Base-by-base conservation (phyloP, 2,329 filamentous ascomycete genomes). In the Aureobasidium subglaciale region DNA sequence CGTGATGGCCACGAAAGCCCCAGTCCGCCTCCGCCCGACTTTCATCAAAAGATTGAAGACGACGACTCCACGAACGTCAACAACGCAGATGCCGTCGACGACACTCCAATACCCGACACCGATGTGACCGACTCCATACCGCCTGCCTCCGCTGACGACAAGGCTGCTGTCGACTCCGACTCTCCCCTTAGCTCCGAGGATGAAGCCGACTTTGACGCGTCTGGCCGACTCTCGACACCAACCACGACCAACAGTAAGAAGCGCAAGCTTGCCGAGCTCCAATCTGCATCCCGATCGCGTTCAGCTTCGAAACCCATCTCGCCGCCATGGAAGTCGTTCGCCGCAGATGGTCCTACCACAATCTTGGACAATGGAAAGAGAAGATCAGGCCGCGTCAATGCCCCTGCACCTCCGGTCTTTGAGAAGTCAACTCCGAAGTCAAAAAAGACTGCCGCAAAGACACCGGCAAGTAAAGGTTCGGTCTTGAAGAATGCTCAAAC, bases 271-370 rank as follows among this genome's bases (percentile, higher is more conserved):
- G 69, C 69, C 38, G 68, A 72, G 60, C 58, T 64, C 55, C 65
- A 66, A 7, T 40, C 46, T 15, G 63, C 64, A 45, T 40, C 42
- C 4, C 63, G 65, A 48, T 56, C 55, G 9, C 68, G 67, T 52
- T 68, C 69, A 16, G 37, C 49, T 20, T 59, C 59, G 24, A 55
- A 57, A 8, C 56, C 59, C 8, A 42, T 49, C 37, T 58, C 60
- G 35, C 93, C 93, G 61, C 93, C 93, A 20, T 99, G 93, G 93
- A 97, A 93, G 75, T 88, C 84, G 65, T 81, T 88, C 60, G 81
- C 81, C 58, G 89, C 87, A 37, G 88, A 95, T 25, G 93, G 93
- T 0, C 93, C 93, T 20, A 93, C 92, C 3, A 87, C 88, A 0
- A 91, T 95, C 68, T 81, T 87, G 42, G 76, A 79, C 58, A 77